These are phyloP conservation scores for Fusarium sp. DNA, from an alignment of 2,329 filamentous ascomycete genomes.

Conservation along the genomic window DNA sequence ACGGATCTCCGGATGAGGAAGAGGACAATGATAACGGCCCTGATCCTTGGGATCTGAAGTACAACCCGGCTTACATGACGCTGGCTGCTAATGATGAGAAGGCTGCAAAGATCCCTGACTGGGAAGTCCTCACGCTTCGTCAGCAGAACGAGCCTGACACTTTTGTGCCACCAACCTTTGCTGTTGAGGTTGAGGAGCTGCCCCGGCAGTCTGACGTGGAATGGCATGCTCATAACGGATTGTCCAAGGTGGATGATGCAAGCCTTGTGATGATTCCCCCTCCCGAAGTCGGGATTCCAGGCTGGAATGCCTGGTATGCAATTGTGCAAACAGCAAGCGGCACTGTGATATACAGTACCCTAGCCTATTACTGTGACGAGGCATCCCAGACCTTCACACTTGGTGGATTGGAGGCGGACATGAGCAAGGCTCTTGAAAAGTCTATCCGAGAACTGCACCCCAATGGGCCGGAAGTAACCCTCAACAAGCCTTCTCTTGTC, in stretches of 20 bases:
- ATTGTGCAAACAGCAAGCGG: slow-evolving; percentile 36
- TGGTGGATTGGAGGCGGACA: slow-evolving; percentile 21
- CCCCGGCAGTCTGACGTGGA: slow-evolving; percentile 79
- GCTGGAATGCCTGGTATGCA: slow-evolving; percentile 46
- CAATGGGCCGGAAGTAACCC: neutral
- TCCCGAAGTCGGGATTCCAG: slow-evolving; percentile 22
- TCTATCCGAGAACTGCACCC: slow-evolving; percentile 39
- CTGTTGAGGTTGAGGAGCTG: slow-evolving; percentile 76
- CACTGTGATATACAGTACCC: slow-evolving; percentile 45
- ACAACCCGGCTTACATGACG: slow-evolving; percentile 60
- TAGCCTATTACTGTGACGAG: slow-evolving; percentile 32
- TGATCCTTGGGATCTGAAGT: slow-evolving; percentile 74
- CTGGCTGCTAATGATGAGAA: slow-evolving; percentile 46
- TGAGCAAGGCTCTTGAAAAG: slow-evolving; percentile 35
- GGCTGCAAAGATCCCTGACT: slow-evolving; percentile 57
- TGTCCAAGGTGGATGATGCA: slow-evolving; percentile 49
- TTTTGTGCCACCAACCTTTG: slow-evolving; percentile 71
- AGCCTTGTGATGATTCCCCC: slow-evolving; percentile 40
- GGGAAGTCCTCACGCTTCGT: slow-evolving; percentile 53
- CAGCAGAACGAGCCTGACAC: slow-evolving; percentile 48
- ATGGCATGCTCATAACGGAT: slow-evolving; percentile 77
- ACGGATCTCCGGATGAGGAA: slow-evolving; percentile 53
- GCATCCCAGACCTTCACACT: neutral
- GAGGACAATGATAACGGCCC: slow-evolving; percentile 60
- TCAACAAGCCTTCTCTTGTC: slow-evolving; percentile 44